Percentiles rank a stretch among this genome's conserved stretches.
Evolutionary conservation across 169 alveolate species (phyloP).

Genomic region (Eimeria necatrix): DNA sequence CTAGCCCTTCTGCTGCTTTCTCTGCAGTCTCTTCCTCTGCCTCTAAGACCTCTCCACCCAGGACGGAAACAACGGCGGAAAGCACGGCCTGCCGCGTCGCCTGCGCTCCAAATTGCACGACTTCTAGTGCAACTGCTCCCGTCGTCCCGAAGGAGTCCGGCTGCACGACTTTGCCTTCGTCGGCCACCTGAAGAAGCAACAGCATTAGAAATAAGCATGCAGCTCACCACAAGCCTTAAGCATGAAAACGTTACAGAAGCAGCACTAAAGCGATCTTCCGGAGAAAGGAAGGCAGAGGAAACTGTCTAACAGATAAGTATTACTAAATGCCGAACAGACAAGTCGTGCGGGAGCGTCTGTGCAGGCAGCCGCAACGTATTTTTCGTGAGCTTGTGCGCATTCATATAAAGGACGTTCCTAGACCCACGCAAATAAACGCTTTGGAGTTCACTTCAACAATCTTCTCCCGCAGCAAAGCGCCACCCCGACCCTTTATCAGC

Average conservation of each 20-base stretch:
- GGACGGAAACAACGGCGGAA: not conserved
- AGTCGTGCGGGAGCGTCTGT: too few relatives aligned
- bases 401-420: not conserved
- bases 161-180: constrained; percentile 53
- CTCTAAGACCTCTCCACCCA: not conserved
- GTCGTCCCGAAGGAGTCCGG: constrained; percentile 48
- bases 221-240: not conserved
- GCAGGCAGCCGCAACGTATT: not conserved
- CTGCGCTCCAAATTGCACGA: not conserved
- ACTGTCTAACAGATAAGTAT: too few relatives aligned
- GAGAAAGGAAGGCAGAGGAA: too few relatives aligned
- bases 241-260: too few relatives aligned
- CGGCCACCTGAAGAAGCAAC: constrained; percentile 47
- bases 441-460: constrained; percentile 87
- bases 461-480: constrained; percentile 92
- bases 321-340: too few relatives aligned
- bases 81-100: constrained; percentile 13
- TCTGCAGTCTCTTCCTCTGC: not conserved
- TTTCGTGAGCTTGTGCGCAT: not conserved
- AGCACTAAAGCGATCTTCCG: too few relatives aligned
- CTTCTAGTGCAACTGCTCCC: constrained; percentile 68
- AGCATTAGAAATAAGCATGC: not conserved
- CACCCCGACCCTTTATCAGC: constrained; percentile 92
- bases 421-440: constrained; percentile 81
- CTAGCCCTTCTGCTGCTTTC: not conserved